These are phyloP conservation scores for Zasmidium cellare DNA, from an alignment of 2,329 filamentous ascomycete species.

Conservation along the genomic window DNA sequence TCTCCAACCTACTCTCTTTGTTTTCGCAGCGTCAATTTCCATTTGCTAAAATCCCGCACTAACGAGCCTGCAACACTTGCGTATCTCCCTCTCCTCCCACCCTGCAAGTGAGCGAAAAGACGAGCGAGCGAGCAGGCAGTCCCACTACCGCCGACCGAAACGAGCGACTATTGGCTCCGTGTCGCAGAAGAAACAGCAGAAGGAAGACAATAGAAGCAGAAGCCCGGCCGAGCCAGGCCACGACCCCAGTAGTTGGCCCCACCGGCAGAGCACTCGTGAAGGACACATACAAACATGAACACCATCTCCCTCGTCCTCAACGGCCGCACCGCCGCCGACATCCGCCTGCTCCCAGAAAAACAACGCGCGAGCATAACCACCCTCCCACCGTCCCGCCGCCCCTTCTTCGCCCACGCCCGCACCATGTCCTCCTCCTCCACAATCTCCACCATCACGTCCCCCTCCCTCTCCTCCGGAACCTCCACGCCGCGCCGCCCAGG, in stretches of 20 bases:
- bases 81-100: background rate
- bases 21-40: background rate
- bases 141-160: background rate
- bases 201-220: background rate
- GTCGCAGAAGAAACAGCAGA: background rate
- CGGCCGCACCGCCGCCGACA: slow-evolving; percentile 25
- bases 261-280: too few species aligned
- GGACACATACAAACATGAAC: slow-evolving; percentile 26
- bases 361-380: slow-evolving; percentile 15
- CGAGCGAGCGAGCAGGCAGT: too few species aligned
- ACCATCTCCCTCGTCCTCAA: slow-evolving; percentile 31
- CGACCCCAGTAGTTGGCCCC: background rate
- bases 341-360: slow-evolving; percentile 18
- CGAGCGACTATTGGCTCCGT: background rate
- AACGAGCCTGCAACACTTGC: background rate
- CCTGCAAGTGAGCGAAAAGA: background rate
- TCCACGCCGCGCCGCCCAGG: background rate
- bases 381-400: slow-evolving; percentile 1
- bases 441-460: background rate
- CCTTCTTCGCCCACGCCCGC: background rate
- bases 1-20: background rate
- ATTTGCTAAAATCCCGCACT: slow-evolving; percentile 1
- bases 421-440: background rate
- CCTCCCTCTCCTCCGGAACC: background rate
- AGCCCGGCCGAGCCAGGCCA: background rate